Conservation (phyloP, 2,329 filamentous ascomycete species). For the Corynespora cassiicola region DNA sequence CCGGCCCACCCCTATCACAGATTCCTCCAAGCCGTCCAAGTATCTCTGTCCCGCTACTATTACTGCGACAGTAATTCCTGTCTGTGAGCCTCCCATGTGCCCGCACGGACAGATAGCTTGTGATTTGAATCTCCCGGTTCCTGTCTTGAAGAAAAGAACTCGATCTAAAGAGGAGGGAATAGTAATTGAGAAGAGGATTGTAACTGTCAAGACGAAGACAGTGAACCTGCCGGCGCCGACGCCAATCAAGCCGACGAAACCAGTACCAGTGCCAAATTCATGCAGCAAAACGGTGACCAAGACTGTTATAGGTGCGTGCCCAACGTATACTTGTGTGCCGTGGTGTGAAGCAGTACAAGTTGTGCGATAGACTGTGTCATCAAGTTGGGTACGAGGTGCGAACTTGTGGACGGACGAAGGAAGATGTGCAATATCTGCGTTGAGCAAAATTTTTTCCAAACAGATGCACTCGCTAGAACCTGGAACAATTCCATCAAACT, state of each 20-base stretch:
- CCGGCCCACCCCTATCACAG: no score
- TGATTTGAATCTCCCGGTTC: slow-evolving; percentile 13
- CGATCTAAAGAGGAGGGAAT: slow-evolving; percentile 3
- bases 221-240: slow-evolving; percentile 2
- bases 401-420: not conserved
- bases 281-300: no score
- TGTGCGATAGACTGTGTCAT: no score
- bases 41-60: slow-evolving; percentile 9
- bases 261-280: not conserved
- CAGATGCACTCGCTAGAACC: no score
- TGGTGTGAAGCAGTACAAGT: slow-evolving; percentile 16
- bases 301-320: no score
- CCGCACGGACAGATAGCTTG: slow-evolving; percentile 17
- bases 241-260: not conserved
- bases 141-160: slow-evolving; percentile 10
- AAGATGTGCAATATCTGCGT: not conserved
- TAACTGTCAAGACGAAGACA: slow-evolving; percentile 19
- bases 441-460: no score
- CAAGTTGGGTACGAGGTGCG: no score
- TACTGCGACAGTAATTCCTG: slow-evolving; percentile 15
- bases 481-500: no score
- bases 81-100: slow-evolving; percentile 24
- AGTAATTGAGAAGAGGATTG: slow-evolving; percentile 19
- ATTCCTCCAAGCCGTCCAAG: not conserved
- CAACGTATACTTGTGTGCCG: slow-evolving; percentile 32